A percentile compares a stretch with the other conserved stretches of the same genome.
phyloP scores from a whole-genome alignment of 2,329 filamentous ascomycete species.

The Immersiporthe knoxdaviesiana region DNA sequence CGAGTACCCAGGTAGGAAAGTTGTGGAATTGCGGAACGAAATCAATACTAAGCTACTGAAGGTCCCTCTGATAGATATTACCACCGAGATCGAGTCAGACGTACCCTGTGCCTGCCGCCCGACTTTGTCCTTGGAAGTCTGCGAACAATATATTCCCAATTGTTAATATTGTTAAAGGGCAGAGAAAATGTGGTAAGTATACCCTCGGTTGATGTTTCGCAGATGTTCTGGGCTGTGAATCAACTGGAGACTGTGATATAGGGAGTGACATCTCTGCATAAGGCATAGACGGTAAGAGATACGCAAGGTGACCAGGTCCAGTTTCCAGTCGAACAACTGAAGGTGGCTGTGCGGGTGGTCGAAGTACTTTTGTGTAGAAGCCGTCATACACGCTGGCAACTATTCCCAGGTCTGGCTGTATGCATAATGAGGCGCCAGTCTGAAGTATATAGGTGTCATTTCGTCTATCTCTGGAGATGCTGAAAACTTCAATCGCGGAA shows the following conservation, averaged over 20 bases:
- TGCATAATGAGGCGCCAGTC: neutral
- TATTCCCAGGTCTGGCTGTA: neutral
- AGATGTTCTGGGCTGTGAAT: neutral
- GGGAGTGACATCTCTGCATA: slow-evolving; percentile 1
- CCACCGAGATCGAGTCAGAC: neutral
- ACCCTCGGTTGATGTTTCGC: neutral
- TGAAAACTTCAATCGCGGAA: neutral
- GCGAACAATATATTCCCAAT: neutral
- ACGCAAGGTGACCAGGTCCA: slow-evolving; percentile 3
- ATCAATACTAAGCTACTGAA: neutral
- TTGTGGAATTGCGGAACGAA: neutral
- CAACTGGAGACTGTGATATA: neutral
- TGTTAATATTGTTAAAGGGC: slow-evolving; percentile 4
- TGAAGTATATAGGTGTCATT: neutral
- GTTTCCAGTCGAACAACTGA: neutral
- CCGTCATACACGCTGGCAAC: neutral
- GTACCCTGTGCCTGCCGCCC: neutral
- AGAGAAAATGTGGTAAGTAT: neutral
- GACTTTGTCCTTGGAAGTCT: neutral
- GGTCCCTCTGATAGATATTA: neutral
- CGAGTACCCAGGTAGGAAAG: neutral
- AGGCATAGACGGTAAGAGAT: neutral
- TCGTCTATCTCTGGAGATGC: neutral
- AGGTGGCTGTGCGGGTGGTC: neutral
- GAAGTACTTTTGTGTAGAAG: neutral